A percentile compares a stretch with the other conserved stretches of the same genome.
These are phyloP conservation scores for Saururus chinensis DNA, from an alignment of 164 flowering plant species.

Conservation along the genomic window DNA sequence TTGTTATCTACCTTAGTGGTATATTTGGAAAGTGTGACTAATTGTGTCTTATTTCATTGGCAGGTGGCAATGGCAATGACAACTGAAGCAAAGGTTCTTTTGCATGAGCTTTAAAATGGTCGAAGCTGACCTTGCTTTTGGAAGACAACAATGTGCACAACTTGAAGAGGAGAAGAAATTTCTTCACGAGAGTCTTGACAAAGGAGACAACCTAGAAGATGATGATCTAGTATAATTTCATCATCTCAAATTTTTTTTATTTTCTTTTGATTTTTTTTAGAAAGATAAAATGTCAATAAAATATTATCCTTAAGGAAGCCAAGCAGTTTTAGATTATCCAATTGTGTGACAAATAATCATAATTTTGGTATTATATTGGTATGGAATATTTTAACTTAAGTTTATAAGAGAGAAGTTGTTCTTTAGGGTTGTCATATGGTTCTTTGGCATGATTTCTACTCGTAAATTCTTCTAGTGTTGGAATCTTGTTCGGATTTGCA, in stretches of 20 bases:
- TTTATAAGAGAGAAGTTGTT: no score
- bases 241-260: slow-evolving; percentile 1
- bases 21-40: slow-evolving; percentile 21
- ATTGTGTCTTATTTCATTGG: slow-evolving; percentile 8
- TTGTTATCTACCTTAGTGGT: neutral
- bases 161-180: slow-evolving; percentile 89
- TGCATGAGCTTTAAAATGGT: slow-evolving; percentile 85
- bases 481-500: neutral
- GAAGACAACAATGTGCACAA: slow-evolving; percentile 77
- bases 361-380: no score
- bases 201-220: slow-evolving; percentile 67
- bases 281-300: no score
- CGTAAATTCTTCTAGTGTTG: neutral
- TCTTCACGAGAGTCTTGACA: slow-evolving; percentile 60
- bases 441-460: no score
- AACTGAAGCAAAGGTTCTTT: slow-evolving; percentile 89
- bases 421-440: neutral
- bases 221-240: slow-evolving; percentile 71
- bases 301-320: no score
- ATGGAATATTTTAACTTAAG: no score
- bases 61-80: slow-evolving; percentile 99
- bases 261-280: neutral
- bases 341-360: no score
- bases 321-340: no score
- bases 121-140: slow-evolving; percentile 93